Evolutionary conservation across 306 rosid species (phyloP).

Genomic region (Gastrolobium villosum): DNA sequence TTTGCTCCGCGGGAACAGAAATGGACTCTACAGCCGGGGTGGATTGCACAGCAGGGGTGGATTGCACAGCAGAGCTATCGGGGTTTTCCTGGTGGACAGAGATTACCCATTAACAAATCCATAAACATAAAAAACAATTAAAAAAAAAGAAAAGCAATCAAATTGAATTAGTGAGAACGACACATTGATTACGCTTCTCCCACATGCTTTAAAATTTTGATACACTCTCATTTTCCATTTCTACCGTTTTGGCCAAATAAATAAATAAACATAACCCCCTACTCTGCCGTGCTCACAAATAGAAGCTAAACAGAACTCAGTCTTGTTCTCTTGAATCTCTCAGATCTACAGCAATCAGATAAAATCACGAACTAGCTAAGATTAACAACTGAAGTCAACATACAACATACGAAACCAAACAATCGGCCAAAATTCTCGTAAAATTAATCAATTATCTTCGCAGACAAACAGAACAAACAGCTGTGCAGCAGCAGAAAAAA

Average conservation of each 20-base stretch:
- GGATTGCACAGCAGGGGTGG: conserved; percentile 52
- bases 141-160: neutral
- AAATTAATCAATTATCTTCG: neutral
- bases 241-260: conserved; percentile 8
- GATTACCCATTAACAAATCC: conserved; percentile 38
- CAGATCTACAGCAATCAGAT: conserved; percentile 33
- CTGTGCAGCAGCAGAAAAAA: neutral
- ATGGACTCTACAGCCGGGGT: conserved; percentile 44
- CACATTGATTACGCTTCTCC: neutral
- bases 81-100: conserved; percentile 59
- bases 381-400: neutral
- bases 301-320: neutral
- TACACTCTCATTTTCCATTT: neutral
- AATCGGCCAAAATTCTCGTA: neutral
- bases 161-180: conserved; percentile 5
- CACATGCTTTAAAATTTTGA: neutral
- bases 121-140: neutral
- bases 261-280: neutral
- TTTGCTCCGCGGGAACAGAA: conserved; percentile 50
- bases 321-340: conserved; percentile 1
- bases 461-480: conserved; percentile 27
- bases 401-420: neutral
- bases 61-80: conserved; percentile 46
- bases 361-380: conserved; percentile 18
- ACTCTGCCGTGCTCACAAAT: neutral